phyloP scores from a whole-genome alignment of 2,329 filamentous ascomycete genomes.

The Phymatotrichopsis omnivora region DNA sequence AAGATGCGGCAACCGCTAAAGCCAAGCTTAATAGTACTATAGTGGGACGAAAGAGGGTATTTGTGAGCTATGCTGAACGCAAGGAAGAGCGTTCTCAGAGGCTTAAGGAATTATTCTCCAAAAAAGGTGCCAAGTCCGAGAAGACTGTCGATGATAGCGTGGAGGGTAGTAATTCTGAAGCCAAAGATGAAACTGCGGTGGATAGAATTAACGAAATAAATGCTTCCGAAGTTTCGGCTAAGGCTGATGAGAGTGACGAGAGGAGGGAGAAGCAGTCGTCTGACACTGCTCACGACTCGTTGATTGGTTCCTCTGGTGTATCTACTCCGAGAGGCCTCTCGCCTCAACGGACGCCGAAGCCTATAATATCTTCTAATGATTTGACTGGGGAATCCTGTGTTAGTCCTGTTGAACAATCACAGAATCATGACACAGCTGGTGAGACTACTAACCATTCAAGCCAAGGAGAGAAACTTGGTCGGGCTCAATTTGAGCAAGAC shows the following conservation, averaged over 20 bases:
- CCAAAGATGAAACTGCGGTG: neutral
- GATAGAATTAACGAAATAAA: neutral
- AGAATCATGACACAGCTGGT: constrained; percentile 9
- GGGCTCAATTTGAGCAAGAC: no score
- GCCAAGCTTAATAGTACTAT: constrained; percentile 74
- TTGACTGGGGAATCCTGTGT: neutral
- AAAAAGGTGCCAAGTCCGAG: neutral
- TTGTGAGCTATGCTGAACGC: constrained; percentile 31
- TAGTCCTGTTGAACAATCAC: neutral
- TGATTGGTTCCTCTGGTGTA: neutral
- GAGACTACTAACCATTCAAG: no score
- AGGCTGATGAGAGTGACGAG: neutral
- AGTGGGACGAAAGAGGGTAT: constrained; percentile 30
- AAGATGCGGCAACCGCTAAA: constrained; percentile 73
- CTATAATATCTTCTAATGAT: neutral
- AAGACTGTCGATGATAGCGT: neutral
- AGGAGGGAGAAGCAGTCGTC: neutral
- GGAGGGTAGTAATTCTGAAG: neutral
- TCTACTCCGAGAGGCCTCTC: neutral
- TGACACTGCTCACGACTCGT: no score
- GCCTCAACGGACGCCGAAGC: neutral
- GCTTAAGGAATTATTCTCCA: constrained; percentile 25
- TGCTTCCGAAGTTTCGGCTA: neutral
- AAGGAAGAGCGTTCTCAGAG: constrained; percentile 29
- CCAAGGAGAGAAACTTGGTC: no score